phyloP scores from a whole-genome alignment of 2,329 filamentous ascomycete species.

The Monosporascus sp. region DNA sequence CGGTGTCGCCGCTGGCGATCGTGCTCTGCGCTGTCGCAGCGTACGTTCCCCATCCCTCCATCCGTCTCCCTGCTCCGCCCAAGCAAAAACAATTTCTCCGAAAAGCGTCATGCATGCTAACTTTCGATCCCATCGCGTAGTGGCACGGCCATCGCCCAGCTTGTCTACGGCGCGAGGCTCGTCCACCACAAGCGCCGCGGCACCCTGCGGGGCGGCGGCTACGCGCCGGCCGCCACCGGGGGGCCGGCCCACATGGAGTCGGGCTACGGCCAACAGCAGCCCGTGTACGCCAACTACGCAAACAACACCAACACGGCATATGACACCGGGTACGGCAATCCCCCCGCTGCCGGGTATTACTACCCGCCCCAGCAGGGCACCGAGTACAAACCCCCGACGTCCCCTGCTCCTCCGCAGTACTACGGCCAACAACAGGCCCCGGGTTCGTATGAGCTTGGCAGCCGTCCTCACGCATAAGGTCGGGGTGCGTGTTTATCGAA shows the following conservation, averaged over 20 bases:
- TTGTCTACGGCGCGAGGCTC: constrained; percentile 17
- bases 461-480: background rate
- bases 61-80: background rate
- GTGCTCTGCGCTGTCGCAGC: constrained; percentile 9
- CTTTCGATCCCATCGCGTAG: constrained; percentile 3
- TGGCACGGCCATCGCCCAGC: constrained; percentile 14
- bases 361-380: constrained; percentile 7
- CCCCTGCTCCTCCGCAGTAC: constrained; percentile 1
- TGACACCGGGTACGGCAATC: no score
- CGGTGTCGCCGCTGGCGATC: constrained; percentile 6
- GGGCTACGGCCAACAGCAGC: constrained; percentile 1
- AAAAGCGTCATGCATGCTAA: background rate
- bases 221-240: constrained; percentile 9
- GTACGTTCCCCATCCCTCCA: constrained; percentile 7
- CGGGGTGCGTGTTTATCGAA: background rate
- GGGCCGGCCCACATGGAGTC: constrained; percentile 4
- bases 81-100: background rate
- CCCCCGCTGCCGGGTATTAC: background rate
- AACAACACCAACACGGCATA: no score
- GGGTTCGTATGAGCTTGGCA: background rate
- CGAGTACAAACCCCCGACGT: constrained; percentile 14
- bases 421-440: constrained; percentile 1
- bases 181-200: constrained; percentile 19
- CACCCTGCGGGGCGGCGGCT: constrained; percentile 13
- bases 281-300: background rate